Evolutionary conservation across 495 filamentous ascomycete species (phyloP).

Genomic region (Talaromyces stipitatus): DNA sequence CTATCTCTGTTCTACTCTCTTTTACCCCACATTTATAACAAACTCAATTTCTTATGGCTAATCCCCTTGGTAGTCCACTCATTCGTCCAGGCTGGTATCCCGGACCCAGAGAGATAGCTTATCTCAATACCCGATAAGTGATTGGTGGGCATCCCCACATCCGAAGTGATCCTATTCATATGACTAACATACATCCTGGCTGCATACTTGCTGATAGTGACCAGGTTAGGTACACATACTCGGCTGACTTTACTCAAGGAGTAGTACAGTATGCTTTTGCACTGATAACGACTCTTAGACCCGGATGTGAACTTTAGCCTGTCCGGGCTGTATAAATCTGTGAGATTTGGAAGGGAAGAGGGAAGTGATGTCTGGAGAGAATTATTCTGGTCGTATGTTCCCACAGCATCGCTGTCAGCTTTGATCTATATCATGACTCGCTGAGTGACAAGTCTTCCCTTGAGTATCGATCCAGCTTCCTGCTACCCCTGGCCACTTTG

Average conservation of each 20-base stretch:
- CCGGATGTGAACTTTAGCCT: not conserved
- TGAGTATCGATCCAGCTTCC: not conserved
- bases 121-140: not conserved
- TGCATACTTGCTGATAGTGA: not conserved
- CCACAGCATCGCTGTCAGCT: not conserved
- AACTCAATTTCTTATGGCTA: too few relatives aligned
- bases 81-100: not conserved
- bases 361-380: not conserved
- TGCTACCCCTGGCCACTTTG: not conserved
- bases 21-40: not conserved
- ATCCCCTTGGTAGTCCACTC: too few relatives aligned
- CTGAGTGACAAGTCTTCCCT: not conserved
- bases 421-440: not conserved
- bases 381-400: not conserved
- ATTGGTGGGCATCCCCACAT: not conserved
- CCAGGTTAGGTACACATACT: not conserved
- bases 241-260: not conserved
- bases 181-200: not conserved
- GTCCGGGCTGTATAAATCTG: not conserved
- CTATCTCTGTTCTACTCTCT: not conserved
- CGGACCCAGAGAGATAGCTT: not conserved
- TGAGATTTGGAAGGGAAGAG: not conserved
- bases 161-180: not conserved
- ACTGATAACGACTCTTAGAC: not conserved
- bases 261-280: not conserved